A percentile compares a stretch with the other conserved stretches of the same genome.
These are phyloP conservation scores for Trichoderma reesei DNA, from an alignment of 495 filamentous ascomycete species.

Conservation along the genomic window DNA sequence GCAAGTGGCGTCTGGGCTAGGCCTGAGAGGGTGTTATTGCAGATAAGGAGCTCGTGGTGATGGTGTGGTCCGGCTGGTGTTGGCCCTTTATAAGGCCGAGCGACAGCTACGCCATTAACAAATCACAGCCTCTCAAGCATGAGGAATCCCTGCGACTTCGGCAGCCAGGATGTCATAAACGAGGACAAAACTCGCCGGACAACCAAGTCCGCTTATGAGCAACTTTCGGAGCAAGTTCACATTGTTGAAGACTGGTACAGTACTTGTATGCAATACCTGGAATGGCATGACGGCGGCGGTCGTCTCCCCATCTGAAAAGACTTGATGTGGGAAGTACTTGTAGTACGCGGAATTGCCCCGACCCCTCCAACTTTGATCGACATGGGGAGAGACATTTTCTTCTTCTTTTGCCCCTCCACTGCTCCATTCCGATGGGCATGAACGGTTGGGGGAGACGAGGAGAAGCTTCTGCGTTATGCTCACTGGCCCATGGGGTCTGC, in stretches of 20 bases:
- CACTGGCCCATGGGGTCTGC: background rate
- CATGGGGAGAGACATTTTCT: background rate
- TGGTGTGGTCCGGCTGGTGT: slow-evolving; percentile 2
- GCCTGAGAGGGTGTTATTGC: slow-evolving; percentile 1
- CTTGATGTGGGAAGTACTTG: background rate
- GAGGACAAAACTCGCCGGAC: background rate
- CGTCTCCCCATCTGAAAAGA: background rate
- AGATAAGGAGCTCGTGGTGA: background rate
- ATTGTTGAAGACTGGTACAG: background rate
- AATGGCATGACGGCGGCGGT: background rate
- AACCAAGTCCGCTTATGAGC: too few relatives aligned
- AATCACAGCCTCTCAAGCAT: background rate
- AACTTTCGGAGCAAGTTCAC: background rate
- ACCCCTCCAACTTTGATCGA: slow-evolving; percentile 5
- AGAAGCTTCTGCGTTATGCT: background rate
- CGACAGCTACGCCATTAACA: background rate
- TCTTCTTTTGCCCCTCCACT: background rate
- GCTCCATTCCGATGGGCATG: background rate
- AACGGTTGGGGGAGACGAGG: background rate
- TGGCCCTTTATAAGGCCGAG: background rate
- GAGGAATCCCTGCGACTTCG: background rate
- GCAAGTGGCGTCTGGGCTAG: background rate
- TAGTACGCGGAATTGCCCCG: background rate
- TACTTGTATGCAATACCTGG: background rate
- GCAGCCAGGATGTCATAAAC: background rate